Conservation (phyloP, 2,329 filamentous ascomycete genomes). For the Paecilomyces dactylethromorphus region DNA sequence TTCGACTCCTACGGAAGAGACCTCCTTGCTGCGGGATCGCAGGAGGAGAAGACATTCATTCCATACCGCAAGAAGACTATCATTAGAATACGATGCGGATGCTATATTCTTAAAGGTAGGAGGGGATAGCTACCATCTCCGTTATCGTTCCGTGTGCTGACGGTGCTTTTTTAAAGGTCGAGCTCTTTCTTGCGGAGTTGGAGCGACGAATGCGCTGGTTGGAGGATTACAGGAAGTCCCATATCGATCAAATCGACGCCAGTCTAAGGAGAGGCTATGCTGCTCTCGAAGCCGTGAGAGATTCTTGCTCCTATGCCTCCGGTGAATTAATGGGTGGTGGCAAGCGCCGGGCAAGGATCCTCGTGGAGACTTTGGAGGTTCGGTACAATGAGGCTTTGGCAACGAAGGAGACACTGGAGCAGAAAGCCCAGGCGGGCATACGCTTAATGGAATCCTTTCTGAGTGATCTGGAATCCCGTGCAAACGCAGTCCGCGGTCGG, state of each 20-base stretch:
- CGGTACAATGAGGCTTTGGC: conserved; percentile 81
- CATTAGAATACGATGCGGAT: conserved; percentile 39
- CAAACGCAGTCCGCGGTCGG: conserved; percentile 71
- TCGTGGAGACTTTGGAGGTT: conserved; percentile 86
- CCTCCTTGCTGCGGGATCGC: conserved; percentile 30
- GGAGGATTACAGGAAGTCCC: conserved; percentile 78
- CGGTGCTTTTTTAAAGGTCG: conserved; percentile 24
- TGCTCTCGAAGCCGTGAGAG: conserved; percentile 78
- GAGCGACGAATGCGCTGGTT: conserved; percentile 81
- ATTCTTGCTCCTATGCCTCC: conserved; percentile 81
- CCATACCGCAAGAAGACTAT: conserved; percentile 34
- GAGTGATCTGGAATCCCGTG: conserved; percentile 74
- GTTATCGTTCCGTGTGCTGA: not conserved
- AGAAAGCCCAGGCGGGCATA: conserved; percentile 84
- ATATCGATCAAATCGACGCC: conserved; percentile 72
- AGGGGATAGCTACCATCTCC: not conserved
- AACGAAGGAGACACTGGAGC: conserved; percentile 78
- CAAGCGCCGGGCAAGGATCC: conserved; percentile 72
- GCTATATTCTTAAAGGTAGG: conserved; percentile 37
- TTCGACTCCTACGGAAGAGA: conserved; percentile 25
- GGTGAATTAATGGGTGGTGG: conserved; percentile 86
- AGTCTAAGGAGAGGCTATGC: conserved; percentile 79
- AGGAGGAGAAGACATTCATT: conserved; percentile 38
- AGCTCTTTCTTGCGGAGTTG: conserved; percentile 63
- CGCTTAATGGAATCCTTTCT: conserved; percentile 80